Evolutionary conservation across 2,329 filamentous ascomycete species (phyloP), one percentile per base, ranked within the genome.

Genomic region (Ophiostoma novo-ulmi): DNA sequence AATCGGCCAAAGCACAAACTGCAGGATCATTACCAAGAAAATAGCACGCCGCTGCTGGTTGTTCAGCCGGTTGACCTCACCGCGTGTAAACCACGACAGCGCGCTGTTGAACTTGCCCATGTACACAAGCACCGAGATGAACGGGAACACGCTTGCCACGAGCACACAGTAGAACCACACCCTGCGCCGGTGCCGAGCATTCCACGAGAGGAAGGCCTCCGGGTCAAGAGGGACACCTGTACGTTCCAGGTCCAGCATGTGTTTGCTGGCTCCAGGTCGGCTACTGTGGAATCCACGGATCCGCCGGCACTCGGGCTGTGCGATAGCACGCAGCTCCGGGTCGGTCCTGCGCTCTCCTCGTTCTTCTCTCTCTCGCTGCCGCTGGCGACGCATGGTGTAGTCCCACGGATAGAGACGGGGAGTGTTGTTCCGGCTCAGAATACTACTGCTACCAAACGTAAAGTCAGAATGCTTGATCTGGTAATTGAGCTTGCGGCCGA

Each of bases 21-120:
- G 72, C 38, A 73, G 61, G 7, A 81, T 71, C 10, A 76, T 76
- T 71, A 82, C 77, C 2, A 75, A 73, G 11, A 80, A 69, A 11
- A 85, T 77, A 10, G 75, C 70, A n/a, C 73, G 74, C 26, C 77
- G 75, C 74, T 84, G 81, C 36, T 76, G 75, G 66, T 76, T 78
- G 14, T 77, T 81, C 35, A 85, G 76, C 10, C 75, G 75, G 31
- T 78, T 76, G 36, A 81, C 79, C 74, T 84, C 80, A 6, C 85
- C 84, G 1, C 79, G 76, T 0, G 84, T 85, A 69, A 80, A 81
- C 84, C 84, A 86, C 7, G 80, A 80, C 38, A 86, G 79, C 0
- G 80, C 80, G 0, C 78, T 77, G 73, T 84, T 80, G 65, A 85
- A 82, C 14, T 77, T 79, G 13, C 83, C 83, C 11, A 75, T 77